Percentiles rank a stretch among this genome's conserved stretches.
These are phyloP conservation scores for Acrocalymma vagum DNA, from an alignment of 2,329 filamentous ascomycete species.

Conservation along the genomic window DNA sequence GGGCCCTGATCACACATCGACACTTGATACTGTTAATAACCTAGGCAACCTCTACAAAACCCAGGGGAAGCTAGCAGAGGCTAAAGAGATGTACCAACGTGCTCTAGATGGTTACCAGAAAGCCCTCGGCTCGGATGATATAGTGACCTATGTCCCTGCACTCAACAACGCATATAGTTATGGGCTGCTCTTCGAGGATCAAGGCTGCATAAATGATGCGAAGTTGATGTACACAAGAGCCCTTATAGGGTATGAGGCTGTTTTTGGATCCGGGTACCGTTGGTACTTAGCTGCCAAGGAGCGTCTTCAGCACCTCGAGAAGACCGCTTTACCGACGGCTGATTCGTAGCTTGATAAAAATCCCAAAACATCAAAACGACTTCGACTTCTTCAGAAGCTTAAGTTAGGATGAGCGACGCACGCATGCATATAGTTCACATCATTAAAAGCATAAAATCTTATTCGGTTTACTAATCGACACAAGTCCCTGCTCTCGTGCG, in stretches of 20 bases:
- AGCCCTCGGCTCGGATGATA: slow-evolving; percentile 16
- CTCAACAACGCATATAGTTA: slow-evolving; percentile 14
- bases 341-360: too few species aligned
- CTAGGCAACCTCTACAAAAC: slow-evolving; percentile 10
- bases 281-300: too few species aligned
- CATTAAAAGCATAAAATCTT: too few species aligned
- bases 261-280: slow-evolving; percentile 11
- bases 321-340: too few species aligned
- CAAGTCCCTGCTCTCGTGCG: too few species aligned
- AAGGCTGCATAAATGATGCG: slow-evolving; percentile 10
- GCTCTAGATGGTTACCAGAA: slow-evolving; percentile 24
- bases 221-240: slow-evolving; percentile 26
- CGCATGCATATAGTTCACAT: too few species aligned
- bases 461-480: too few species aligned
- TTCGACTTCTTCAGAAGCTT: too few species aligned
- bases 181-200: slow-evolving; percentile 6
- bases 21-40: slow-evolving; percentile 8
- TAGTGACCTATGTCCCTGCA: slow-evolving; percentile 18
- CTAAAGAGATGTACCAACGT: slow-evolving; percentile 25
- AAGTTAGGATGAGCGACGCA: too few species aligned
- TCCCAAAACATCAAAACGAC: too few species aligned
- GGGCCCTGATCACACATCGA: slow-evolving; percentile 12
- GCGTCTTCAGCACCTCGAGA: too few species aligned
- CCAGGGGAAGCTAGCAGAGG: slow-evolving; percentile 15
- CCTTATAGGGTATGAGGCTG: slow-evolving; percentile 21